phyloP scores from a whole-genome alignment of 2,329 filamentous ascomycete species.

The Samsoniella hepiali region DNA sequence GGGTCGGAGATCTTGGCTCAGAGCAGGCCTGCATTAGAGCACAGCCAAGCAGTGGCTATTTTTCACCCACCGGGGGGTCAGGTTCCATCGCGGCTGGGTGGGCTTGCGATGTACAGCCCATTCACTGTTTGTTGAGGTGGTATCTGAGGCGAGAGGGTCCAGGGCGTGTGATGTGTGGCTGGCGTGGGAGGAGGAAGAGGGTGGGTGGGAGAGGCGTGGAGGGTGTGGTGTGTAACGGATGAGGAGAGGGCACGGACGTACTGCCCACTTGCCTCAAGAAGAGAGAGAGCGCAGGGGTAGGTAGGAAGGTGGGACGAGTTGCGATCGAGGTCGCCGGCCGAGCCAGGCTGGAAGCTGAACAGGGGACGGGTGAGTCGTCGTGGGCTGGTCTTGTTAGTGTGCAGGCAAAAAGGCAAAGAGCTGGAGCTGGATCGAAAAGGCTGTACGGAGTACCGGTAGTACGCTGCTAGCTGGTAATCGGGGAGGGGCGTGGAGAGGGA shows the following conservation, averaged over 20 bases:
- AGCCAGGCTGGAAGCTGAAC: slow-evolving; percentile 8
- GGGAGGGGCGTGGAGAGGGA: background rate
- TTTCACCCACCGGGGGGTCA: slow-evolving; percentile 9
- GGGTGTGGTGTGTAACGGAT: background rate
- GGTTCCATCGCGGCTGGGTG: slow-evolving; percentile 16
- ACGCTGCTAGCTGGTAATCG: background rate
- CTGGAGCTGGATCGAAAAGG: background rate
- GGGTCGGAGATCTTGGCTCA: slow-evolving; percentile 21
- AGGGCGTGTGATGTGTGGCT: slow-evolving; percentile 3
- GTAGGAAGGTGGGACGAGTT: slow-evolving; percentile 13
- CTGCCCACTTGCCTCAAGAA: background rate
- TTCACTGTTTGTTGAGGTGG: slow-evolving; percentile 16
- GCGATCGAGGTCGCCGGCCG: slow-evolving; percentile 14
- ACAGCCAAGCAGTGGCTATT: slow-evolving; percentile 11
- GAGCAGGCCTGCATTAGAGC: slow-evolving; percentile 19
- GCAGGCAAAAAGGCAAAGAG: background rate
- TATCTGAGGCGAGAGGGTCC: slow-evolving; percentile 14
- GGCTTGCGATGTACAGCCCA: slow-evolving; percentile 8
- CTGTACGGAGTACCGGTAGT: background rate
- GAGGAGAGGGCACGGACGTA: slow-evolving; percentile 11
- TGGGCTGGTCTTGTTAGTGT: background rate
- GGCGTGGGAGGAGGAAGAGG: background rate
- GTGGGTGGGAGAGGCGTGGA: slow-evolving; percentile 3
- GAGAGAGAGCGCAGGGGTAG: slow-evolving; percentile 3
- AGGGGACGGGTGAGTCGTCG: background rate